phyloP scores from a whole-genome alignment of 164 flowering plant genomes.

The Protea cynaroides region DNA sequence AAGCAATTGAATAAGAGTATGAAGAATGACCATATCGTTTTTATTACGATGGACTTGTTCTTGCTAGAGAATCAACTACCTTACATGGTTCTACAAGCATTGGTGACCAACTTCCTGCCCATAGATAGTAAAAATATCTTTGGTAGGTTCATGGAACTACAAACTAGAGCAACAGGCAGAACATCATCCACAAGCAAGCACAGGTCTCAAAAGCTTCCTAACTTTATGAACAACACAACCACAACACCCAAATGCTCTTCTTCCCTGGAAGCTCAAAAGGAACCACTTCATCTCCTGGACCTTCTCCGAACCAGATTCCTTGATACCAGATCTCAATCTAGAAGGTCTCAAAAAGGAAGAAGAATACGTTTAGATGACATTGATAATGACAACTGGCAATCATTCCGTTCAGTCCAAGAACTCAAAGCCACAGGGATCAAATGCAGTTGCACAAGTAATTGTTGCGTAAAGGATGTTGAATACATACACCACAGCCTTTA shows the following conservation, averaged over 20 bases:
- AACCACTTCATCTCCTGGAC: slow-evolving; percentile 9
- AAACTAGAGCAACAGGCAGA: background rate
- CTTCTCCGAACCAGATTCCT: slow-evolving; percentile 1
- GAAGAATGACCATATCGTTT: background rate
- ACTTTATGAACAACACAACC: background rate
- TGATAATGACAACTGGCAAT: background rate
- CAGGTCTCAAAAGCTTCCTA: no score
- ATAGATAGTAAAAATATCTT: no score
- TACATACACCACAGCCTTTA: background rate
- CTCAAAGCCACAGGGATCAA: slow-evolving; percentile 16
- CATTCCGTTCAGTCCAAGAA: slow-evolving; percentile 11
- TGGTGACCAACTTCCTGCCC: no score
- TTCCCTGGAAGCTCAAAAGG: background rate
- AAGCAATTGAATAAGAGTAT: background rate
- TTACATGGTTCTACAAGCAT: background rate
- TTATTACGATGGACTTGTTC: slow-evolving; percentile 10
- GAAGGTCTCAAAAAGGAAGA: background rate
- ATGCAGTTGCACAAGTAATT: background rate
- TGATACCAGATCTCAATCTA: background rate
- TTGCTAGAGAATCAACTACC: slow-evolving; percentile 23
- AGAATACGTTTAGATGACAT: no score
- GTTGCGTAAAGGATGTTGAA: background rate
- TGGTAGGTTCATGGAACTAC: background rate
- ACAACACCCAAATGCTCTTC: no score
- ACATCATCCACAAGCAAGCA: background rate